These are phyloP conservation scores for Serendipita sp. DNA, from an alignment of 1,284 basidiomycete genomes.

Conservation along the genomic window DNA sequence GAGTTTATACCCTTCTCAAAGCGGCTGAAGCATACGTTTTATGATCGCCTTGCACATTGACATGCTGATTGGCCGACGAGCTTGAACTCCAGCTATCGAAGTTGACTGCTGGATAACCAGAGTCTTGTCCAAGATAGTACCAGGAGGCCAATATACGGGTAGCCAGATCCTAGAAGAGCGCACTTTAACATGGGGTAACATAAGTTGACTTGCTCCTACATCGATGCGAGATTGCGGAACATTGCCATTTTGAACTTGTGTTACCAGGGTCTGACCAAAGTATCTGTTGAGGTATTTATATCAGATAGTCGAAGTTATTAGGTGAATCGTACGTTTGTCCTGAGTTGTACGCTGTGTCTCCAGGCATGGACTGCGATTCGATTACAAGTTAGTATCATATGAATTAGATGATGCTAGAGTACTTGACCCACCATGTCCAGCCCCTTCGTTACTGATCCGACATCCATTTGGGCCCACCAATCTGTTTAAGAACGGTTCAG, in stretches of 20 bases:
- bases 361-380: slow-evolving; percentile 45
- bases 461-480: slow-evolving; percentile 1
- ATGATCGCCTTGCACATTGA: slow-evolving; percentile 56
- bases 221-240: slow-evolving; percentile 40
- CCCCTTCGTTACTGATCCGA: not conserved
- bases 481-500: not conserved
- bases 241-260: slow-evolving; percentile 37
- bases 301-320: slow-evolving; percentile 18
- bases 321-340: slow-evolving; percentile 20
- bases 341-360: slow-evolving; percentile 38
- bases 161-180: slow-evolving; percentile 34
- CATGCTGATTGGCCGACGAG: slow-evolving; percentile 26
- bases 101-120: slow-evolving; percentile 32
- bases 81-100: slow-evolving; percentile 13
- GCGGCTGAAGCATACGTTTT: slow-evolving; percentile 27
- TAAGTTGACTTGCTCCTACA: slow-evolving; percentile 17
- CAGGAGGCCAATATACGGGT: slow-evolving; percentile 48
- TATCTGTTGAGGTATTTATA: slow-evolving; percentile 19
- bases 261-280: slow-evolving; percentile 40
- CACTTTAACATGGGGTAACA: slow-evolving; percentile 10
- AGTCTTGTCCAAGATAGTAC: slow-evolving; percentile 50
- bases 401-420: not conserved
- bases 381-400: not conserved
- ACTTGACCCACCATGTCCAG: not conserved
- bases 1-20: not conserved